Evolutionary conservation across 495 filamentous ascomycete species (phyloP), one percentile per base, ranked within the genome.

Genomic region (Tetracladium marchalianum): DNA sequence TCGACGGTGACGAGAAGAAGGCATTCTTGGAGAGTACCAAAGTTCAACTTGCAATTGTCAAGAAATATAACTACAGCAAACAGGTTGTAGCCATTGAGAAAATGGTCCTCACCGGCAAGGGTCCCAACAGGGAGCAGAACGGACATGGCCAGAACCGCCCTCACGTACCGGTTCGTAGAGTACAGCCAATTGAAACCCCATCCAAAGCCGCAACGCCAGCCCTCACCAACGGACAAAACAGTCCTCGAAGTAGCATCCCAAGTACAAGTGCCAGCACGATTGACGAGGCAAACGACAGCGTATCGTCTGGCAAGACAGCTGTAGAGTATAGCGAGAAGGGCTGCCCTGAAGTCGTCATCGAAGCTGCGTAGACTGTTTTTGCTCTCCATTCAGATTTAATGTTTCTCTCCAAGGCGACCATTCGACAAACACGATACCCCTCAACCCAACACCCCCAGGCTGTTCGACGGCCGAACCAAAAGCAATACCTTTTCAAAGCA

Each of bases 1-100:
- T 95, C 1, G 71, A 78, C 44, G 77, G 74, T 10, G 60, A 65
- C 0, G 86, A 94, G 47, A 73, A 75, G 18, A 73, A 77, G 17
- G 63, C 69, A 11, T 80, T 96, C 13, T 68, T 85, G 17, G 78
- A 85, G 13, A 67, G 80, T 39, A 81, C 95, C 54, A 81, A 79
- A 55, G 82, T 85, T 2, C 74, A 90, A 42, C 71, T 98, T 12
- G 66, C 69, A 17, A 70, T 73, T 39, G 62, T 90, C 17, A 93
- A 88, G 65, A 84, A 81, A 51, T 77, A 72, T 46, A 78, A 77
- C 51, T 82, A 78, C 47, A 84, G 84, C 38, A 90, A 90, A 56
- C 87, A 95, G 58, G 80, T 93, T 24, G 66, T 71, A 5, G 80
- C 78, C 2, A 76, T 87, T 17, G 82, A 85, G 47, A 75, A 78